phyloP scores from a whole-genome alignment of 169 alveolate species.

The Plasmodium relictum region DNA sequence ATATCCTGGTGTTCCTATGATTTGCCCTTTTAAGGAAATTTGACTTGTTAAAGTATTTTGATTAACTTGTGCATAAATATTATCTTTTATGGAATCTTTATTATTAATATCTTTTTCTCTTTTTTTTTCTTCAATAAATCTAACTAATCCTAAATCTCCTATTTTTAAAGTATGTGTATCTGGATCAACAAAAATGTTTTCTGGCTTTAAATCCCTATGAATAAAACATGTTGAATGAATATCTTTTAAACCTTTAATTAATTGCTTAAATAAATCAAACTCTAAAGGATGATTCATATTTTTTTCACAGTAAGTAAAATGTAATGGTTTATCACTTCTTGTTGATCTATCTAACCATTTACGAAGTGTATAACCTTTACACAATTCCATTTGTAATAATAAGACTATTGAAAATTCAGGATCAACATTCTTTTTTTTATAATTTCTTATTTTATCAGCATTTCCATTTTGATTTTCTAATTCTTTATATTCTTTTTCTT shows the following conservation, averaged over 20 bases:
- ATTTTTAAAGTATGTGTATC: conserved; percentile 87
- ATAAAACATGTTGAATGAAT: conserved; percentile 91
- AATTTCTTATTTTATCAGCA: conserved; percentile 36
- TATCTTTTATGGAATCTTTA: conserved; percentile 59
- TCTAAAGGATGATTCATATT: conserved; percentile 83
- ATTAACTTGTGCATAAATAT: conserved; percentile 56
- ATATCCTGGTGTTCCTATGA: conserved; percentile 94
- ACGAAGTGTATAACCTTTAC: conserved; percentile 90
- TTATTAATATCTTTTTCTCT: conserved; percentile 76
- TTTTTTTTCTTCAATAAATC: conserved; percentile 86
- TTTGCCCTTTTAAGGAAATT: conserved; percentile 89
- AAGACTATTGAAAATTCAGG: conserved; percentile 83
- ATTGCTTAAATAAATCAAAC: conserved; percentile 88
- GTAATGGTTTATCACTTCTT: conserved; percentile 81
- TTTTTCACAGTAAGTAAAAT: conserved; percentile 64
- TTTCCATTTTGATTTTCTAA: conserved; percentile 58
- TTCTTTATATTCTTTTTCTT: conserved; percentile 62
- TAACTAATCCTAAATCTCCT: conserved; percentile 94
- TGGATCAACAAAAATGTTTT: conserved; percentile 91
- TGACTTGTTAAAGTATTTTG: conserved; percentile 78
- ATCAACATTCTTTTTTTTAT: conserved; percentile 76
- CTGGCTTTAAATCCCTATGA: conserved; percentile 94
- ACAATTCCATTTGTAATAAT: conserved; percentile 92
- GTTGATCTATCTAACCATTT: conserved; percentile 89
- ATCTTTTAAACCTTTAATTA: conserved; percentile 91